Percentiles rank a stretch among this genome's conserved stretches.
Evolutionary conservation across 202 grass and related monocot species (phyloP).

Genomic region (Setaria viridis): DNA sequence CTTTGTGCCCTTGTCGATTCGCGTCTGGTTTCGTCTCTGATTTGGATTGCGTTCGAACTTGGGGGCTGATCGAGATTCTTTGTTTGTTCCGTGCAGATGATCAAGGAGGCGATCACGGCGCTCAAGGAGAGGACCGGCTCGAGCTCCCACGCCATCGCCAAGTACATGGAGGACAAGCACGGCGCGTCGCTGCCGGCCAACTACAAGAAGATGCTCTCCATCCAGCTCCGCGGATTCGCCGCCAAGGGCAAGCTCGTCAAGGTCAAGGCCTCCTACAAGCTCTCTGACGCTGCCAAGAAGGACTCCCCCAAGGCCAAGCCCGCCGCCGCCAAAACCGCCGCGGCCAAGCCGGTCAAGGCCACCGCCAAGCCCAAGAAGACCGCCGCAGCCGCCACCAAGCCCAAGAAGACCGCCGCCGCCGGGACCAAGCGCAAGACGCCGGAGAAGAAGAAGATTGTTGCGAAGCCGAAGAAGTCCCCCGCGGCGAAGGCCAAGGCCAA

Average conservation of each 20-base stretch:
- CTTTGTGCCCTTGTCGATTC: too few species aligned
- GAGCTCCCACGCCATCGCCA: conserved; percentile 80
- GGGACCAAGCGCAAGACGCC: conserved; percentile 64
- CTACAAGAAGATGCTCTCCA: conserved; percentile 83
- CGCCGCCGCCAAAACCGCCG: not conserved
- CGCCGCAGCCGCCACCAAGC: conserved; percentile 15
- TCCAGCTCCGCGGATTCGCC: conserved; percentile 57
- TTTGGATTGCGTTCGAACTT: not conserved
- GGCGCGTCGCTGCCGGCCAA: conserved; percentile 64
- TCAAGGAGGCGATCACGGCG: conserved; percentile 78
- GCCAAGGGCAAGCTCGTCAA: conserved; percentile 92
- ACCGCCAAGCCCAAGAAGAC: conserved; percentile 33
- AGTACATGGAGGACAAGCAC: conserved; percentile 85
- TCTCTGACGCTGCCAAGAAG: conserved; percentile 75
- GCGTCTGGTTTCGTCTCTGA: not conserved
- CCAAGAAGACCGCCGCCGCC: conserved; percentile 41
- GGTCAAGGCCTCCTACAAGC: conserved; percentile 98
- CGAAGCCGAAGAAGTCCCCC: conserved; percentile 55
- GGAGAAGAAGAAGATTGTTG: conserved; percentile 52
- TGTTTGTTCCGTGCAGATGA: conserved; percentile 62
- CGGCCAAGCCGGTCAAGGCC: conserved; percentile 28
- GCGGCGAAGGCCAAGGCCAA: conserved; percentile 65
- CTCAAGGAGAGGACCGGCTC: conserved; percentile 90
- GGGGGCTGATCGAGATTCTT: not conserved
- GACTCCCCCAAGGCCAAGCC: conserved; percentile 31